Evolutionary conservation across 2,329 filamentous ascomycete genomes (phyloP).

Genomic region (Xylariales sp.): DNA sequence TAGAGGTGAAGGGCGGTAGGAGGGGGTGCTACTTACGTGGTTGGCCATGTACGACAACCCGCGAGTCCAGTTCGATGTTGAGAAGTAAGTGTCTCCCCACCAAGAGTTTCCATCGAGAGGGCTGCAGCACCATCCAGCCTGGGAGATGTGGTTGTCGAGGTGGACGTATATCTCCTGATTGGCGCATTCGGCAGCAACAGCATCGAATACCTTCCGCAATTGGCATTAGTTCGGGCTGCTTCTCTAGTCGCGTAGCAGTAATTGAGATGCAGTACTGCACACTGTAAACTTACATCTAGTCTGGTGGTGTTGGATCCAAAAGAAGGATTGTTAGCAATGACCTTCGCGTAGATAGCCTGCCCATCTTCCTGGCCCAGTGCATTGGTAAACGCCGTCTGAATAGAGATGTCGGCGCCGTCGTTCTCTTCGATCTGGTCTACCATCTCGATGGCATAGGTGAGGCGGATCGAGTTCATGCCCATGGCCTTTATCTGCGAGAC

Average conservation of each 20-base stretch:
- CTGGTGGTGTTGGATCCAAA: constrained; percentile 52
- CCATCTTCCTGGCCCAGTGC: constrained; percentile 50
- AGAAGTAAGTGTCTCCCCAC: constrained; percentile 59
- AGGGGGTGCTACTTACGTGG: constrained; percentile 27
- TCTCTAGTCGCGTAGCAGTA: too few species aligned
- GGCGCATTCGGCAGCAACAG: constrained; percentile 53
- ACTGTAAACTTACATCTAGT: constrained; percentile 31
- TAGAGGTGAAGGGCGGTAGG: background rate
- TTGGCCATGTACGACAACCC: constrained; percentile 56
- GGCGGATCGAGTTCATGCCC: constrained; percentile 58
- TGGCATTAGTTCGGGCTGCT: background rate
- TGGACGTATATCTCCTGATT: constrained; percentile 54
- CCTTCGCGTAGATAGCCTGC: constrained; percentile 41
- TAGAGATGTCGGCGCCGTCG: constrained; percentile 38
- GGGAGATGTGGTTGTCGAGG: constrained; percentile 58
- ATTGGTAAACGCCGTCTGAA: constrained; percentile 38
- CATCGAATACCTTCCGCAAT: constrained; percentile 47
- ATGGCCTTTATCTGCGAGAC: constrained; percentile 53
- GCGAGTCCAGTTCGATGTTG: constrained; percentile 54
- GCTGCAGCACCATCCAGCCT: constrained; percentile 54
- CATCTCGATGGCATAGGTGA: constrained; percentile 62
- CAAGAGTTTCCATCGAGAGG: constrained; percentile 52
- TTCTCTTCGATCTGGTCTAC: constrained; percentile 53
- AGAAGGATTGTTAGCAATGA: constrained; percentile 52
- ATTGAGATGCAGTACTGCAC: background rate